Evolutionary conservation across 75 land plant species (phyloP), one percentile per base, ranked within the genome.

Genomic region (Selaginella tamariscina): DNA sequence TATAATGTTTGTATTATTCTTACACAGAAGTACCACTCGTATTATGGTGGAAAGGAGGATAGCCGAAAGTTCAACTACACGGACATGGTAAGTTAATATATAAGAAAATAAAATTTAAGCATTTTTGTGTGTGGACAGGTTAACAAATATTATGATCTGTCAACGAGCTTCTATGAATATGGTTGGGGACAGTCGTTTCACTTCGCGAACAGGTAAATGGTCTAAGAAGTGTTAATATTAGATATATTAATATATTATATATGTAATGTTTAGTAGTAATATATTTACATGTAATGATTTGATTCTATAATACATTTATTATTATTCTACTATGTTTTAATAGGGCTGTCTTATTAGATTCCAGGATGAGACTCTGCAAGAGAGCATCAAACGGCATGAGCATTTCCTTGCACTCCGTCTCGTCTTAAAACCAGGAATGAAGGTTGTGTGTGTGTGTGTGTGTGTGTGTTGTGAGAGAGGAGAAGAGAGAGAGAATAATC

Each of bases 121-220:
- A 8, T 55, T 1, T 24, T 1, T 54, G n/a, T n/a, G n/a, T n/a
- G 11, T 20, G 54, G 66, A 33, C 82, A 94, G 98, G 96, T 89
- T 1, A 94, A 94, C 54, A 94, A 94, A 69, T 94, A 94, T 66
- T 94, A 94, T 78, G 96, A 94, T 77, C 86, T 94, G 49, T 82
- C 78, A 0, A 94, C 91, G 9, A 94, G 98, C 80, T 94, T 94
- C 77, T 94, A 94, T 71, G 98, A 94, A 74, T 94, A 74, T 87
- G 98, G 98, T 9, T 94, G 98, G 98, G 98, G 98, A 24, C 83
- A 89, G 68, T 87, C 88, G 29, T 94, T 87, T 65, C 98, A 94
- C 69, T 94, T 94, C 69, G 98, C 96, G 31, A 81, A 70, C 74
- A 89, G 98, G 98, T 89, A 20, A 31, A 26, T 0, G 11, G 9